Conservation (phyloP, 176 grass and related monocot species). For the Carex parvula region DNA sequence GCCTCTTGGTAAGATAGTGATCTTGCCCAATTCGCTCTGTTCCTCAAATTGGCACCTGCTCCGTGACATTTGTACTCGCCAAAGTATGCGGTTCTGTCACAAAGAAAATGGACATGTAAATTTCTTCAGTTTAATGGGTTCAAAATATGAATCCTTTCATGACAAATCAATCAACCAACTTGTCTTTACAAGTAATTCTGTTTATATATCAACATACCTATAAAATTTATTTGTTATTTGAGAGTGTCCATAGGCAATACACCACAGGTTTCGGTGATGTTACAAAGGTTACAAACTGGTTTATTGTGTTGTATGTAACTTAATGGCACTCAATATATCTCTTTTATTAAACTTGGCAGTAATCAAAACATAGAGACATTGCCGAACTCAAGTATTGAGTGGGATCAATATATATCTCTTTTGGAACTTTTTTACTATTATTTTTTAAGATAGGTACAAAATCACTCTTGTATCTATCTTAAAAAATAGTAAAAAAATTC, state of each 20-base stretch:
- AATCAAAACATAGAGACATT: background rate
- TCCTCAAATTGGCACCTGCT: slow-evolving; percentile 47
- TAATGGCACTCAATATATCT: background rate
- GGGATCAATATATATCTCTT: too few relatives aligned
- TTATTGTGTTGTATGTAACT: background rate
- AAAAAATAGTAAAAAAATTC: too few relatives aligned
- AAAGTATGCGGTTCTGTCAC: slow-evolving; percentile 61
- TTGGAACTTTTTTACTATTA: too few relatives aligned
- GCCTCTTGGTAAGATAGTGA: slow-evolving; percentile 69
- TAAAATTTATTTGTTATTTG: background rate
- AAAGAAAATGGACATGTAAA: background rate
- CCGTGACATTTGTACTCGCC: slow-evolving; percentile 77
- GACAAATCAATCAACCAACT: background rate
- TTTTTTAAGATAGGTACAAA: too few relatives aligned
- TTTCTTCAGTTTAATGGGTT: background rate
- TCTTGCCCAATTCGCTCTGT: slow-evolving; percentile 68
- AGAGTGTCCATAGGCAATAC: background rate
- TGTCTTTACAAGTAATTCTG: too few relatives aligned
- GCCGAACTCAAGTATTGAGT: background rate
- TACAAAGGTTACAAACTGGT: background rate
- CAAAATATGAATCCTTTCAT: background rate
- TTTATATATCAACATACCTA: background rate
- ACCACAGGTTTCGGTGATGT: background rate
- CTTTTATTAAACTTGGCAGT: background rate
- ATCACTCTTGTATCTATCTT: too few relatives aligned